phyloP scores from a whole-genome alignment of 2,329 filamentous ascomycete species.

The Alternaria brassicicola region DNA sequence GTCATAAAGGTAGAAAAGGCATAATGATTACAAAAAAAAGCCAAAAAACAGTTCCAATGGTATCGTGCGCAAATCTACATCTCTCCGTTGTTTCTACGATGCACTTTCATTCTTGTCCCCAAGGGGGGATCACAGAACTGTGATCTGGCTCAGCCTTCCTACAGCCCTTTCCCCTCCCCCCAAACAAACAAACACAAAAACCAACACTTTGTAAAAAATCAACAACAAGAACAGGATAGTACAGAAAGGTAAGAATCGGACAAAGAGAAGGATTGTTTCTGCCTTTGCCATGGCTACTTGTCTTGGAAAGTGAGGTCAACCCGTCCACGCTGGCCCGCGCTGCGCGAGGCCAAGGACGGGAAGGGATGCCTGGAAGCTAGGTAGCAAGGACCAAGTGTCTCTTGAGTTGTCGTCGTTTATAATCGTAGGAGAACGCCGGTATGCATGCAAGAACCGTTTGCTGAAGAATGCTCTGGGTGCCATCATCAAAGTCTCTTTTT shows the following conservation, averaged over 20 bases:
- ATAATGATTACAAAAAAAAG: background rate
- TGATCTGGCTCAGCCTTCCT: constrained; percentile 25
- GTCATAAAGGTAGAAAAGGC: background rate
- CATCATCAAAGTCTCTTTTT: constrained; percentile 1
- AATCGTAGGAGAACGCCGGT: background rate
- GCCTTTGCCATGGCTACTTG: background rate
- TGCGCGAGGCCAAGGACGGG: background rate
- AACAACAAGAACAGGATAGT: background rate
- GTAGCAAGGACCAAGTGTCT: background rate
- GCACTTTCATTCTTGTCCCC: constrained; percentile 4
- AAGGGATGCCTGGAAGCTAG: background rate
- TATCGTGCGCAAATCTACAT: constrained; percentile 6
- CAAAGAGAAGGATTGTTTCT: background rate
- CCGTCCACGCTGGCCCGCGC: background rate
- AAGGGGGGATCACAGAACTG: background rate
- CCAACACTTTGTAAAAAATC: constrained; percentile 3
- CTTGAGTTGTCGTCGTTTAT: background rate
- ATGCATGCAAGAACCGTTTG: background rate
- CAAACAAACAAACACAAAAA: constrained; percentile 4
- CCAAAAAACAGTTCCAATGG: constrained; percentile 3
- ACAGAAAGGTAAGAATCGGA: constrained; percentile 1
- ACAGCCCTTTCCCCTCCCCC: background rate
- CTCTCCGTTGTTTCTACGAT: background rate
- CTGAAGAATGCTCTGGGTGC: background rate
- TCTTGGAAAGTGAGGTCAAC: background rate